These are phyloP conservation scores for Marasmius fiardii DNA, from an alignment of 1,284 basidiomycete species.

Conservation along the genomic window DNA sequence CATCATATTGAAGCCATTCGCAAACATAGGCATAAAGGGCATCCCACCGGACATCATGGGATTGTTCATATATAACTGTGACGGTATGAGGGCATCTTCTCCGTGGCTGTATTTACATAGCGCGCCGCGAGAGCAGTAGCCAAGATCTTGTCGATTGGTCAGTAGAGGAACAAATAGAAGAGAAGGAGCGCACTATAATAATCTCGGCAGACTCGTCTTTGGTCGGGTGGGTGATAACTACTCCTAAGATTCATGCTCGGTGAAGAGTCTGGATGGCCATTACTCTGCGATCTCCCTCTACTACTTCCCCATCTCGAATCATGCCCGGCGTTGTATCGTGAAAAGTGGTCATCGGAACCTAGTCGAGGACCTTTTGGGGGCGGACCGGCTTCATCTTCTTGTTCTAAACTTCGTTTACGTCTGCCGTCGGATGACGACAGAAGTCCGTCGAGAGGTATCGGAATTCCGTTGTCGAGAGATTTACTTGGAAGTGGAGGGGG, in stretches of 20 bases:
- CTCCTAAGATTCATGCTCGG: conserved; percentile 31
- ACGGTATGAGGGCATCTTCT: conserved; percentile 73
- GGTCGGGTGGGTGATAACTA: conserved; percentile 67
- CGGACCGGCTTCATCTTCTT: conserved; percentile 51
- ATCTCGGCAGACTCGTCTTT: conserved; percentile 75
- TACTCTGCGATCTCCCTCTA: conserved; percentile 24
- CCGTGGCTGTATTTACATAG: conserved; percentile 92
- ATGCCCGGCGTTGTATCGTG: conserved; percentile 47
- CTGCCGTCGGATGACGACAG: conserved; percentile 51
- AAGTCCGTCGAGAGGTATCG: conserved; percentile 71
- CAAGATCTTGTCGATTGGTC: conserved; percentile 57
- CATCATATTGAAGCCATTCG: conserved; percentile 40
- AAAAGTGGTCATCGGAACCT: conserved; percentile 56
- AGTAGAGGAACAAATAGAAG: conserved; percentile 1
- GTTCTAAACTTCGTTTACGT: conserved; percentile 61
- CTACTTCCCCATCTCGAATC: conserved; percentile 40
- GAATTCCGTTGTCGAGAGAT: conserved; percentile 60
- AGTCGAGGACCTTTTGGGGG: conserved; percentile 71
- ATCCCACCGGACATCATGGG: conserved; percentile 31
- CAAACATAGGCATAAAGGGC: conserved; percentile 68
- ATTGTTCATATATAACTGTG: conserved; percentile 57
- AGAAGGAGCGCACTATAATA: conserved; percentile 73
- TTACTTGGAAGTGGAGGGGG: conserved; percentile 37
- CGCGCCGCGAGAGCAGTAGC: conserved; percentile 89
- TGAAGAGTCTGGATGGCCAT: conserved; percentile 24